Evolutionary conservation across 345 rosid species (phyloP).

Genomic region (Camelina neglecta): DNA sequence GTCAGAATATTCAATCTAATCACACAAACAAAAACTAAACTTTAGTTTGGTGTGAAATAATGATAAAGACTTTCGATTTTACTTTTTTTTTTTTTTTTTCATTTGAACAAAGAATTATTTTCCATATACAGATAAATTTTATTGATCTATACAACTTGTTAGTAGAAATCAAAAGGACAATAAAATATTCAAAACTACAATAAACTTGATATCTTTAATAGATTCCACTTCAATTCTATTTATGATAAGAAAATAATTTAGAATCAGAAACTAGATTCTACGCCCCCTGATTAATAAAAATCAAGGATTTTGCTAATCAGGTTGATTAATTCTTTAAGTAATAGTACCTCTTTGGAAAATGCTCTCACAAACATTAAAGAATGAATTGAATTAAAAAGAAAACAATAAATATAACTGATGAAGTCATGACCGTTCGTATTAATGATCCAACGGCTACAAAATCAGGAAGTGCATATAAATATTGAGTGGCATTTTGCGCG

Average conservation of each 20-base stretch:
- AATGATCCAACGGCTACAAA: conserved; percentile 43
- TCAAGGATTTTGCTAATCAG: neutral
- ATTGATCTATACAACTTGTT: too few relatives aligned
- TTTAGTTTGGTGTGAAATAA: neutral
- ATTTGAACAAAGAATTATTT: neutral
- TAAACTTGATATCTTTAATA: neutral
- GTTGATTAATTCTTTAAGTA: neutral
- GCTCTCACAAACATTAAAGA: conserved; percentile 12
- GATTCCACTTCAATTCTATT: neutral
- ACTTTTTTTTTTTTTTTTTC: neutral
- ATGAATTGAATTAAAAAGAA: neutral
- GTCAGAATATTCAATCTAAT: neutral
- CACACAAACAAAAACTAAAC: neutral
- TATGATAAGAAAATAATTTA: conserved; percentile 2
- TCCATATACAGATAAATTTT: too few relatives aligned
- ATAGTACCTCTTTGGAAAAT: conserved; percentile 31
- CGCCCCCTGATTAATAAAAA: neutral
- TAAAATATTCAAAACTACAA: neutral
- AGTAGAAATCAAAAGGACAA: too few relatives aligned
- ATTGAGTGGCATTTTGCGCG: conserved; percentile 42
- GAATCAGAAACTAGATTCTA: conserved; percentile 32
- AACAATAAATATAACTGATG: neutral
- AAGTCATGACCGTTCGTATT: conserved; percentile 28
- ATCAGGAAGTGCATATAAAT: conserved; percentile 36
- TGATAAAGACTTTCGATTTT: neutral